Evolutionary conservation across 495 filamentous ascomycete species (phyloP), one percentile per base, ranked within the genome.

Genomic region (Penicillium salamii): DNA sequence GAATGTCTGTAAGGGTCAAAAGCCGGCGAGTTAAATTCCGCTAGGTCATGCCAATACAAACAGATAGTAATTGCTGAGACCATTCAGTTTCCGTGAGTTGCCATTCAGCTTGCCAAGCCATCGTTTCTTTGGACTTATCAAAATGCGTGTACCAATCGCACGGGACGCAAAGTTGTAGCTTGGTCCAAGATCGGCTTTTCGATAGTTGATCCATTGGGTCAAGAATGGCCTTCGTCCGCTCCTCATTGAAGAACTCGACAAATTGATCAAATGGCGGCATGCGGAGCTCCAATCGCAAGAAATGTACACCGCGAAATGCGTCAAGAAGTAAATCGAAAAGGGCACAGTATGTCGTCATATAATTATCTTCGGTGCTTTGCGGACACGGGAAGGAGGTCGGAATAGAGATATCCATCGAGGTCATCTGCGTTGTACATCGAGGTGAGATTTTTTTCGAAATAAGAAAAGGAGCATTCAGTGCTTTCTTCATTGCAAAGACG

Each of bases 331-430:
- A 31, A 11, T 23, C 37, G 29, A 49, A 54, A n/a, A 49, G 26
- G 12, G 51, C 51, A 5, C 29, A 39, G 14, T 49, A 49, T 17
- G 49, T 28, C 21, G 13, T 14, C 26, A 28, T 47, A 38, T 38
- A 54, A 17, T 28, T 38, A 29, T 44, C 21, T 14, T 19, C 31
- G 38, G 35, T 13, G 13, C 14, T 20, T n/a, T 23, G 20, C 3
- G 20, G 23, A 6, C 1, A 5, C 23, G n/a, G 15, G n/a, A 42
- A 28, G 5, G n/a, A 13, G 17, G 26, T 21, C 21, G 15, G 5
- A 42, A 48, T 23, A 9, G 19, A 47, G 37, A 57, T 47, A 20
- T 55, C 52, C 34, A 59, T 48, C 7, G 47, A 37, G 20, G 32
- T 44, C 2, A 59, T 55, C 11, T 44, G 43, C n/a, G 5, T 32